Base-by-base conservation (phyloP, 1,284 basidiomycete genomes). In the Fomitopsis pinicola region DNA sequence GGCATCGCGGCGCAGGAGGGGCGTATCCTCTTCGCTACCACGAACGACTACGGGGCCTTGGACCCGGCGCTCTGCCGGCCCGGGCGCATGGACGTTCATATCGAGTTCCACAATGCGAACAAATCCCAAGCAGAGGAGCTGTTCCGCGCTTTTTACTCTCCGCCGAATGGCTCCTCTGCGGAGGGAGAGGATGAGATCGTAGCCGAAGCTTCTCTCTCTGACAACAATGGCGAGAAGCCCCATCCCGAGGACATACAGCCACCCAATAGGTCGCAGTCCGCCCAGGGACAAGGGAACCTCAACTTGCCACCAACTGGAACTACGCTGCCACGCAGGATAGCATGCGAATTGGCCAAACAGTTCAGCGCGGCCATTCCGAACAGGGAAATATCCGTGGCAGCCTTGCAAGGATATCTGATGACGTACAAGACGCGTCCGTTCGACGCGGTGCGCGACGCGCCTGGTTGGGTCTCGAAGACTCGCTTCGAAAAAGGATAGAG, bases 1-100 rank as follows among this genome's bases (percentile, higher is more conserved):
- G 90, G 90, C 38, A 83, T 91, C 57, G 85, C 81, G 7, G 88
- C 89, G 0, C 87, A 88, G 66, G 89, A 92, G 74, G 90, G 89
- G 12, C 84, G 89, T 0, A 81, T 92, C 52, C 78, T 92, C 2
- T 89, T 89, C 61, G 89, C 89, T 2, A 91, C 89, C 0, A 92
- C 89, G 2, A 92, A 92, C 75, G 83, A 87, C 63, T 87, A 87
- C 71, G 66, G 72, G 8, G 76, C 81, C 5, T 82, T 92, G n/a
- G 90, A 92, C 64, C 80, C 88, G 2, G 91, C 91, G 0, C 79
- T 92, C 26, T 84, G 82, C 64, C 83, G 91, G 19, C 87, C 90
- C 2, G 91, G 91, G 40, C 85, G 90, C 5, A 87, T 92, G 82
- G 90, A 92, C 70, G 68, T 91, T 17, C 87, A 90, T 67, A 75